Base-by-base conservation (phyloP, 2,329 filamentous ascomycete species). In the Leptographium galeiforme region DNA sequence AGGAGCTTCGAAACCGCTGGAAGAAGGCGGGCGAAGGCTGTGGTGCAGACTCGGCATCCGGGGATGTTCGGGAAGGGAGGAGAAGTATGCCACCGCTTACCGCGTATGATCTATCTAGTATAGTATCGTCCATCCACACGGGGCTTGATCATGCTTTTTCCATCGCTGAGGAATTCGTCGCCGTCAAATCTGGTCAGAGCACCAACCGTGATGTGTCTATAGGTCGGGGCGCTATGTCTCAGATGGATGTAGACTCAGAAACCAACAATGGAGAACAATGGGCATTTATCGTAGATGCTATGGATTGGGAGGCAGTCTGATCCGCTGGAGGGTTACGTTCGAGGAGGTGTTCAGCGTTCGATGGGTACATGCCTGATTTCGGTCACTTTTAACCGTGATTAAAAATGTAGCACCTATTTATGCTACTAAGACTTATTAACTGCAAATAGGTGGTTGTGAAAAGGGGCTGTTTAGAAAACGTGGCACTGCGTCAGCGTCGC, bases 1-100 rank as follows among this genome's bases (percentile, higher is more conserved):
- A 88, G 63, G 82, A 85, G 58, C 72, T 86, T 53, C 71, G 84
- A 1, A 88, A 88, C 59, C 71, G 79, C 11, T 88, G 84, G 84
- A 88, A 88, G 67, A 78, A 82, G 52, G 81, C 77, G 0, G 78
- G 81, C 40, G 72, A 77, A 45, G 39, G 11, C 8, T 33, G 34
- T 8, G 64, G 66, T 58, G 63, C 53, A 64, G 62, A 43, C 62
- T 54, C 36, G 25, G 25, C 40, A 6, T 13, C 32, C 48, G 33
- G 16, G 40, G 18, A 30, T 19, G 33, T 14, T 13, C 10, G 50
- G 7, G 49, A 53, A 38, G 25, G 47, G 13, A 39, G 47, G 55
- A 16, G 51, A 47, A 47, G 64, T 62, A 25, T 62, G 66, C 16
- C 32, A 14, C 71, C 72, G 25, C 67, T 87, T 2, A 73, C 75